phyloP scores from a whole-genome alignment of 495 filamentous ascomycete genomes.

The Penicillium nucicola region DNA sequence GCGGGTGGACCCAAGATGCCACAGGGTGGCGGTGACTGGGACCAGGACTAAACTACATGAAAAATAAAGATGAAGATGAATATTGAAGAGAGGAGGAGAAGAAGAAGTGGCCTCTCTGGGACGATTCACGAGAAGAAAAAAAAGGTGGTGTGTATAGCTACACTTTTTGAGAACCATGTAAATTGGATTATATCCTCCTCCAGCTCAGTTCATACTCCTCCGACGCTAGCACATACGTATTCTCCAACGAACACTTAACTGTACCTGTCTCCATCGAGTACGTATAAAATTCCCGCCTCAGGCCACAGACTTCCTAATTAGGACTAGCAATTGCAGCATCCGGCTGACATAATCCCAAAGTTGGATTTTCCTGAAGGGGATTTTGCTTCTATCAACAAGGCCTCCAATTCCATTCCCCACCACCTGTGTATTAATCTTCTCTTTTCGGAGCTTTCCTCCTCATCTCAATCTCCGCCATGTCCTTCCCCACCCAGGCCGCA shows the following conservation, averaged over 20 bases:
- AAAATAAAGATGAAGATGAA: slow-evolving; percentile 14
- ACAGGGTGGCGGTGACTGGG: slow-evolving; percentile 94
- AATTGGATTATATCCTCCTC: slow-evolving; percentile 12
- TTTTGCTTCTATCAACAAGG: slow-evolving; percentile 3
- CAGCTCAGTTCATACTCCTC: background rate
- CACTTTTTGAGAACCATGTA: slow-evolving; percentile 10
- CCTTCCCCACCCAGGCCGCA: slow-evolving; percentile 40
- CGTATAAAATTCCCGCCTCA: no score
- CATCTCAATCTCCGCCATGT: slow-evolving; percentile 30
- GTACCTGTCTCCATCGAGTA: no score
- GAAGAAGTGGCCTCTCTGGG: no score
- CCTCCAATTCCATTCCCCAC: slow-evolving; percentile 8
- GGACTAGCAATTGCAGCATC: slow-evolving; percentile 7
- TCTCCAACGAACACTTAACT: no score
- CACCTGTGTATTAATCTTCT: slow-evolving; percentile 8
- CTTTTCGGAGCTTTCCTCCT: slow-evolving; percentile 8
- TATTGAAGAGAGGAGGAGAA: no score
- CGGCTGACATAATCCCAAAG: no score
- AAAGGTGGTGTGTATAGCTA: slow-evolving; percentile 7
- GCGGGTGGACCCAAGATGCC: slow-evolving; percentile 97
- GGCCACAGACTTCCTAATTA: no score
- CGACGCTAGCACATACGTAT: no score
- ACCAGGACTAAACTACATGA: slow-evolving; percentile 71
- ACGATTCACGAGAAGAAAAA: no score
- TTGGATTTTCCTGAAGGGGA: no score